These are phyloP conservation scores for Rhizophagus sp. DNA, from an alignment of 192 early-diverging fungal genomes.

Conservation along the genomic window DNA sequence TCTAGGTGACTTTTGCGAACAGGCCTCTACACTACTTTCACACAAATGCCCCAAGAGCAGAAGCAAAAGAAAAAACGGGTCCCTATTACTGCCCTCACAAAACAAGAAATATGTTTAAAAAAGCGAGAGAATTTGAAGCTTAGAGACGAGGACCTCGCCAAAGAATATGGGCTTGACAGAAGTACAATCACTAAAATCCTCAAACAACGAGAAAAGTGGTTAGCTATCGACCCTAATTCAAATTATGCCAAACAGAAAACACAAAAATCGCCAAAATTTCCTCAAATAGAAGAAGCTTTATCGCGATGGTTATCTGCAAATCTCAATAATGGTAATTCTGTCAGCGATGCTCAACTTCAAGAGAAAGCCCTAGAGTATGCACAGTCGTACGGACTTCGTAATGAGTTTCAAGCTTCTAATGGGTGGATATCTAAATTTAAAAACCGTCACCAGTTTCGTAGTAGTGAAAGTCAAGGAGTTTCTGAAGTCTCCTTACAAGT, in stretches of 20 bases:
- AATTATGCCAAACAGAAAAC: slow-evolving; percentile 32
- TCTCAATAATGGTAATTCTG: background rate
- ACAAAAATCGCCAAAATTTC: slow-evolving; percentile 32
- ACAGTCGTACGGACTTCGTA: slow-evolving; percentile 24
- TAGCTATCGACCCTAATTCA: slow-evolving; percentile 29
- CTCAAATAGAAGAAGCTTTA: slow-evolving; percentile 26
- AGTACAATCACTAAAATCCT: slow-evolving; percentile 33
- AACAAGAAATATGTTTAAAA: slow-evolving; percentile 30
- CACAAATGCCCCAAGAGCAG: slow-evolving; percentile 32
- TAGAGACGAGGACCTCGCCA: slow-evolving; percentile 31
- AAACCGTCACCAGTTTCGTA: slow-evolving; percentile 21
- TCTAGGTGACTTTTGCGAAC: slow-evolving; percentile 27
- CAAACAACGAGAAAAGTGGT: slow-evolving; percentile 29
- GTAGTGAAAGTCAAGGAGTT: background rate
- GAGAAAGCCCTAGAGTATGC: slow-evolving; percentile 28
- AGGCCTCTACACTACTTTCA: slow-evolving; percentile 7
- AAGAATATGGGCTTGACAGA: slow-evolving; percentile 28
- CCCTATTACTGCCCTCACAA: slow-evolving; percentile 32
- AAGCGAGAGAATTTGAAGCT: slow-evolving; percentile 28
- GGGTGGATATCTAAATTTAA: slow-evolving; percentile 33
- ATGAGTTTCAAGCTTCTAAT: slow-evolving; percentile 32
- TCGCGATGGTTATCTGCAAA: slow-evolving; percentile 9
- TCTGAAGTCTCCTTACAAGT: slow-evolving; percentile 22
- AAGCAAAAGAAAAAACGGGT: slow-evolving; percentile 32
- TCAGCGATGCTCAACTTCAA: slow-evolving; percentile 27